phyloP scores from a whole-genome alignment of 2,329 filamentous ascomycete species.

The Colletotrichum horii region DNA sequence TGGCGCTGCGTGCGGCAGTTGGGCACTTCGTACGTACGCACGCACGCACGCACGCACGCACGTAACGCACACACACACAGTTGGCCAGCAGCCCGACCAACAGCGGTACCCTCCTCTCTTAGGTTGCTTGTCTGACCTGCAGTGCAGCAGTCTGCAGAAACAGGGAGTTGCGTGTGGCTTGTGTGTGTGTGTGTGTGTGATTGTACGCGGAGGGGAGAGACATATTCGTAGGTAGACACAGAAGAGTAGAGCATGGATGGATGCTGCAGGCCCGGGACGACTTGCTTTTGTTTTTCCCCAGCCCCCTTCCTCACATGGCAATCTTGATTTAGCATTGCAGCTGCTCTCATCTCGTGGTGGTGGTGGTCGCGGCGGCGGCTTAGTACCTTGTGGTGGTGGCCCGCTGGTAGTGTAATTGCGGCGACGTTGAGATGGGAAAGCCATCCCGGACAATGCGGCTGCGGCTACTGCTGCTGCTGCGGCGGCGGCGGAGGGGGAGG shows the following conservation, averaged over 20 bases:
- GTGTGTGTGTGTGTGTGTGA: neutral
- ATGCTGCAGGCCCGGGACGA: neutral
- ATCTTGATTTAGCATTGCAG: neutral
- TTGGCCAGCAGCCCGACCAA: neutral
- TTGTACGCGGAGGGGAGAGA: neutral
- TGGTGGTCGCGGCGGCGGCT: neutral
- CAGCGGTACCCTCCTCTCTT: neutral
- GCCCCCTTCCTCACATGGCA: neutral
- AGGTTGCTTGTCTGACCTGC: neutral
- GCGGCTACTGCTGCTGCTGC: neutral
- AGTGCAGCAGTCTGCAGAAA: conserved; percentile 1
- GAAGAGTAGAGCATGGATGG: neutral
- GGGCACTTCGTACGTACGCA: neutral
- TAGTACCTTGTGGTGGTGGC: too few relatives aligned
- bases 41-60: neutral
- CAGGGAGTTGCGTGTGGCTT: neutral
- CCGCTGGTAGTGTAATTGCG: too few relatives aligned
- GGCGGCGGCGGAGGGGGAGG: neutral
- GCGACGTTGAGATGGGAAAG: neutral
- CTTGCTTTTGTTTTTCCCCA: neutral
- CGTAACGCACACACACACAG: neutral
- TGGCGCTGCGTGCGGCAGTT: neutral
- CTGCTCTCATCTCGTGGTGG: neutral
- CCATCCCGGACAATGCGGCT: neutral
- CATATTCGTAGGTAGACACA: neutral